Evolutionary conservation across 495 filamentous ascomycete genomes (phyloP), one percentile per base, ranked within the genome.

Genomic region (Massariosphaeria phaeospora): DNA sequence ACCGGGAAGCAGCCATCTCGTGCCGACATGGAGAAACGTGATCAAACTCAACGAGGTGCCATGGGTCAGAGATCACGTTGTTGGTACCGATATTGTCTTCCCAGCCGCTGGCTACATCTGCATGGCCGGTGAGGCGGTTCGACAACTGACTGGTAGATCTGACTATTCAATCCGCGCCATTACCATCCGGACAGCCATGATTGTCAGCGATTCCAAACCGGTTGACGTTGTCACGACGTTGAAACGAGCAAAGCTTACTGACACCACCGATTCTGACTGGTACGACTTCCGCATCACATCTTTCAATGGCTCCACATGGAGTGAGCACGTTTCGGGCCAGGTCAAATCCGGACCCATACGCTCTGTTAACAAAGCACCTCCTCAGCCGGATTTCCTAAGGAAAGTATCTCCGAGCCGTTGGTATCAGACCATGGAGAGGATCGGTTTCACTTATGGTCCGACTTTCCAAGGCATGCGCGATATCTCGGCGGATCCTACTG

Each of bases 141-240:
- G 66, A 0, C 78, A 78, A 43, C 18, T 47, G 2, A 30, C 44
- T 11, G 39, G 39, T 18, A 2, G 12, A 23, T 21, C 8, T 12
- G 48, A 39, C 24, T 51, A 25, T 27, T n/a, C 34, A 1, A 35
- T 27, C 21, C 31, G 35, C 21, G 4, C 21, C 18, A 1, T 51
- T 4, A 3, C 18, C 5, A 39, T 51, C 20, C 21, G 27, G 20
- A 39, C 31, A 24, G 49, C 36, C 21, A 30, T 52, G 36, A 42
- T 52, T 2, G 29, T 52, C 3, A 13, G 10, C 3, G 23, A 26
- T 2, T 38, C 38, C 12, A 43, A 18, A 11, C 24, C 20, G 2
- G 24, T 33, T n/a, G 49, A 52, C 3, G 15, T 52, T 13, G 33
- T 52, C 49, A 52, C 49, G 5, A 33, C 24, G 8, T 43, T 52